A percentile compares a stretch with the other conserved stretches of the same genome.
These are phyloP conservation scores for Aspergillus brasiliensis DNA, from an alignment of 2,329 filamentous ascomycete genomes.

Conservation along the genomic window DNA sequence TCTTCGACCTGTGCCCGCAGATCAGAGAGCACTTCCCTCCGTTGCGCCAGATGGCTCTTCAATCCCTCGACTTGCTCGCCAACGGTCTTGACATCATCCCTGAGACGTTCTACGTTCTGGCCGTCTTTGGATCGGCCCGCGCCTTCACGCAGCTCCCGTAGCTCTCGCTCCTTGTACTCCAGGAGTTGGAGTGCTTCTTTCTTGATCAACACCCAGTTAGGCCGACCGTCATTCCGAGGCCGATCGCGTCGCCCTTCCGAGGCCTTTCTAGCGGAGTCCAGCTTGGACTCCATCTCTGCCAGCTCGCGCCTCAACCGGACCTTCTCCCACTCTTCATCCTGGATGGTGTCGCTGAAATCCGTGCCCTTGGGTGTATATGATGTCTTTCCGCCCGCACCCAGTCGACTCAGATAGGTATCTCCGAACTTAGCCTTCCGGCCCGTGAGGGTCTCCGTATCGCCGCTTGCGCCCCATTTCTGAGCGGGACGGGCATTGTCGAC, in stretches of 20 bases:
- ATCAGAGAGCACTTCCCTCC: constrained; percentile 75
- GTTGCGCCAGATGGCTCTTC: constrained; percentile 75
- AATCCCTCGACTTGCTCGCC: constrained; percentile 91
- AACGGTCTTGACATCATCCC: constrained; percentile 86
- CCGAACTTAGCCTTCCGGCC: constrained; percentile 97
- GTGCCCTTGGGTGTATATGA: constrained; percentile 82
- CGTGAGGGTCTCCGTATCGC: constrained; percentile 77
- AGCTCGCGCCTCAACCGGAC: constrained; percentile 92
- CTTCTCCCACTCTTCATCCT: constrained; percentile 94
- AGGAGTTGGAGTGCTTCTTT: constrained; percentile 89
- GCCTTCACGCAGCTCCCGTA: constrained; percentile 70
- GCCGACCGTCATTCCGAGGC: constrained; percentile 65
- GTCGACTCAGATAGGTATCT: constrained; percentile 88
- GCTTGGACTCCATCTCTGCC: constrained; percentile 82
- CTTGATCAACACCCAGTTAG: constrained; percentile 89
- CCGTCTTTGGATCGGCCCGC: constrained; percentile 60
- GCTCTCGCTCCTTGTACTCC: constrained; percentile 85
- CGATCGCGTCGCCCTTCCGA: constrained; percentile 63
- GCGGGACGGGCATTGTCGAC: constrained; percentile 72
- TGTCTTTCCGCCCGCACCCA: constrained; percentile 75
- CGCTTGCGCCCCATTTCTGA: constrained; percentile 76
- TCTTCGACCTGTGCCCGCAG: constrained; percentile 82
- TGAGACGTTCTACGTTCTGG: constrained; percentile 71
- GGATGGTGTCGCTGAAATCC: constrained; percentile 82
- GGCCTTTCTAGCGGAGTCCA: constrained; percentile 76